Conservation (phyloP, 2,329 filamentous ascomycete genomes). For the Stylonectria norvegica region DNA sequence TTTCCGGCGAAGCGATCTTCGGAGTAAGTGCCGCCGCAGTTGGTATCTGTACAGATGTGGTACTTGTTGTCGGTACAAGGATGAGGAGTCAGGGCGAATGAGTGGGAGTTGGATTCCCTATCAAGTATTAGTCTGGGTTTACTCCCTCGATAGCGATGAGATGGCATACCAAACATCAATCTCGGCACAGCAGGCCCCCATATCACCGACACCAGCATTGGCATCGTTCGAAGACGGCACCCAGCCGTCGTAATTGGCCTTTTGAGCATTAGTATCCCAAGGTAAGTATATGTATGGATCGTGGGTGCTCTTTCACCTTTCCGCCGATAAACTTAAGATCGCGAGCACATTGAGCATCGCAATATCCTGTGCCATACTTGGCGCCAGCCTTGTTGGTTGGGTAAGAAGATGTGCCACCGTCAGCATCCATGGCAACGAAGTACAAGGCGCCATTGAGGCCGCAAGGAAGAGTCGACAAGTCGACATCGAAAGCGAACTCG, state of each 20-base stretch:
- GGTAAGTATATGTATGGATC: no score
- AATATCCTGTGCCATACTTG: slow-evolving; percentile 58
- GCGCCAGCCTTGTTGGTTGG: slow-evolving; percentile 50
- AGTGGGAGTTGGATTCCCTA: slow-evolving; percentile 66
- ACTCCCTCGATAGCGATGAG: no score
- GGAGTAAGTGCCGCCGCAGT: slow-evolving; percentile 53
- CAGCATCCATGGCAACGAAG: slow-evolving; percentile 58
- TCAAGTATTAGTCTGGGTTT: no score
- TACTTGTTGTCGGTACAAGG: slow-evolving; percentile 53
- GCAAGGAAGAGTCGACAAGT: slow-evolving; percentile 64
- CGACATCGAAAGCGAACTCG: slow-evolving; percentile 71
- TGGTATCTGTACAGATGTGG: slow-evolving; percentile 47
- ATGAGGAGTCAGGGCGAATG: slow-evolving; percentile 63
- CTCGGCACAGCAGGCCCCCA: slow-evolving; percentile 60
- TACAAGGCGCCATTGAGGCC: slow-evolving; percentile 71
- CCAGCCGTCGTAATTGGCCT: slow-evolving; percentile 55
- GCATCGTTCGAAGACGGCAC: slow-evolving; percentile 47
- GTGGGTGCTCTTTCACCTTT: slow-evolving; percentile 28
- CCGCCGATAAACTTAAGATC: slow-evolving; percentile 58
- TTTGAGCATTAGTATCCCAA: slow-evolving; percentile 34
- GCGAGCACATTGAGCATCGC: slow-evolving; percentile 51
- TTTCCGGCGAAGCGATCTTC: slow-evolving; percentile 55
- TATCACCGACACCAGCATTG: slow-evolving; percentile 49
- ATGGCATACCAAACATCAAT: slow-evolving; percentile 58
- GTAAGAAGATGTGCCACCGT: slow-evolving; percentile 52